Conservation (phyloP, 2,329 filamentous ascomycete species). For the Emergomyces orientalis region DNA sequence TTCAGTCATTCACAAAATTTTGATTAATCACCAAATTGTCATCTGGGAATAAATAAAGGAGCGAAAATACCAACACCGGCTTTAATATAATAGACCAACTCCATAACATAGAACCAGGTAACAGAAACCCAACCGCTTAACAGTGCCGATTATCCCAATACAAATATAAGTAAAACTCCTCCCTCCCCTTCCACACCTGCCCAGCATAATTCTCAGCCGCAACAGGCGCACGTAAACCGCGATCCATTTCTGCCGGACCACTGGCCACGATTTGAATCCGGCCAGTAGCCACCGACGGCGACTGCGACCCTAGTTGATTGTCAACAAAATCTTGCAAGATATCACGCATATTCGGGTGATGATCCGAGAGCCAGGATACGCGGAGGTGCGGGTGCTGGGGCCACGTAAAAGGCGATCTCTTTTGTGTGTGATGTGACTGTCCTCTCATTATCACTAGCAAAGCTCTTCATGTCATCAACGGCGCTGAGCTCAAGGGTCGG, state of each 20-base stretch:
- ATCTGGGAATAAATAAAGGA: too few relatives aligned
- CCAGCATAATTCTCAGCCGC: conserved; percentile 45
- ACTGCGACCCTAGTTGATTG: conserved; percentile 13
- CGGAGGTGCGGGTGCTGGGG: background rate
- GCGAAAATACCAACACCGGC: background rate
- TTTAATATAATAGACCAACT: too few relatives aligned
- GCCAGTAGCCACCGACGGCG: conserved; percentile 34
- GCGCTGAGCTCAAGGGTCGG: background rate
- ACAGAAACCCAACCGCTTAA: background rate
- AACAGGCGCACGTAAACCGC: conserved; percentile 47
- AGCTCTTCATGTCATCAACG: background rate
- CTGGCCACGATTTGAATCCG: conserved; percentile 51
- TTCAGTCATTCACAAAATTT: too few relatives aligned
- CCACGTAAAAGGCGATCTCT: background rate
- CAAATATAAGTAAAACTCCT: conserved; percentile 47
- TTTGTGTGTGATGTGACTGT: conserved; percentile 20
- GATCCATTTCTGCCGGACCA: conserved; percentile 52
- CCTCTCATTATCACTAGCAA: background rate
- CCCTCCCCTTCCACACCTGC: conserved; percentile 51
- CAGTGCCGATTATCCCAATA: conserved; percentile 51
- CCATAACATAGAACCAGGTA: background rate
- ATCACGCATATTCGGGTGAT: conserved; percentile 40
- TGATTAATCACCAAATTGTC: too few relatives aligned
- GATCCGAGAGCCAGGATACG: conserved; percentile 13
- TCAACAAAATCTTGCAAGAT: conserved; percentile 44